phyloP scores from a whole-genome alignment of 352 stramenopile species.

The Phytopythium vexans region DNA sequence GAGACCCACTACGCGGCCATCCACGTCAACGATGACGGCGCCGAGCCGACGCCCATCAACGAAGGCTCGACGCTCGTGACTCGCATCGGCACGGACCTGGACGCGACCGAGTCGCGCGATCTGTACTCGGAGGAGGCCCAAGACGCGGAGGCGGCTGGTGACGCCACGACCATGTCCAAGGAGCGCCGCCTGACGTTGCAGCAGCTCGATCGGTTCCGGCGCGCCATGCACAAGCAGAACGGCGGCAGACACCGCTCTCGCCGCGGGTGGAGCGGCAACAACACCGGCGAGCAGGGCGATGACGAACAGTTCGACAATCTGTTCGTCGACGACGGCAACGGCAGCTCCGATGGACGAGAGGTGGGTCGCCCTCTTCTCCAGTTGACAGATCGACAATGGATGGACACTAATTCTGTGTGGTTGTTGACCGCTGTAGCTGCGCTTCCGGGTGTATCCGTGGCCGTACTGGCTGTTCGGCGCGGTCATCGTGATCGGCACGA shows the following conservation, averaged over 20 bases:
- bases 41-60: background rate
- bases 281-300: slow-evolving; percentile 9
- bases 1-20: slow-evolving; percentile 6
- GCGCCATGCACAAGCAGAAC: slow-evolving; percentile 25
- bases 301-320: slow-evolving; percentile 33
- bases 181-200: slow-evolving; percentile 33
- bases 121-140: slow-evolving; percentile 13
- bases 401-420: slow-evolving; percentile 4
- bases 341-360: slow-evolving; percentile 19
- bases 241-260: slow-evolving; percentile 10
- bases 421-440: slow-evolving; percentile 24
- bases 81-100: slow-evolving; percentile 1
- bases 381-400: background rate
- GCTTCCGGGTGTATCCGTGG: slow-evolving; percentile 59
- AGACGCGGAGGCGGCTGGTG: background rate
- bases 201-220: slow-evolving; percentile 34
- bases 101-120: background rate
- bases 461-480: slow-evolving; percentile 50
- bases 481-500: slow-evolving; percentile 47
- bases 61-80: background rate
- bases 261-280: slow-evolving; percentile 18
- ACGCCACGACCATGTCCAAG: slow-evolving; percentile 17
- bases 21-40: slow-evolving; percentile 2
- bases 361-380: slow-evolving; percentile 3
- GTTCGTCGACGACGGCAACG: slow-evolving; percentile 18